phyloP scores from a whole-genome alignment of 1,284 basidiomycete genomes.

The Hypsizygus ulmarius region DNA sequence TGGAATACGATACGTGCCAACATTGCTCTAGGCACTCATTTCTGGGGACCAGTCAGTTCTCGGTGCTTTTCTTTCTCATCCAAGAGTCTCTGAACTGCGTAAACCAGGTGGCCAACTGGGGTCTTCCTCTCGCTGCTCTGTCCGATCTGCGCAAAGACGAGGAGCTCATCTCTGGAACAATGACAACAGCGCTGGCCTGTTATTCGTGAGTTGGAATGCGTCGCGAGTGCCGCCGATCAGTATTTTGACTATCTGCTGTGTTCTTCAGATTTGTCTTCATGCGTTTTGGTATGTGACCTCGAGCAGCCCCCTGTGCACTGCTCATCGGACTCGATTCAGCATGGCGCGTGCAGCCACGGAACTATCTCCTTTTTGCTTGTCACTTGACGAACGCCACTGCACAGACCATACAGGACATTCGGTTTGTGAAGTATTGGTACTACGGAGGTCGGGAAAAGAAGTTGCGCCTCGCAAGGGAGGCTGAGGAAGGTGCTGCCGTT shows the following conservation, averaged over 20 bases:
- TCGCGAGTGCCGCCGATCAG: conserved; percentile 9
- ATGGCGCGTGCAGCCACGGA: conserved; percentile 93
- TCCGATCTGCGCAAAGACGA: conserved; percentile 90
- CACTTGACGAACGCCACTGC: conserved; percentile 89
- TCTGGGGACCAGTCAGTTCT: conserved; percentile 87
- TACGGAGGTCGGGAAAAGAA: conserved; percentile 73
- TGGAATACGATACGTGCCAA: conserved; percentile 13
- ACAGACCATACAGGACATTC: conserved; percentile 77
- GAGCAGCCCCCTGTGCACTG: background rate
- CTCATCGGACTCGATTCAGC: conserved; percentile 43
- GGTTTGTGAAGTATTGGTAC: conserved; percentile 90
- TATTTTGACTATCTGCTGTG: conserved; percentile 9
- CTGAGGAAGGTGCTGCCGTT: conserved; percentile 27
- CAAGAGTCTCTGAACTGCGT: conserved; percentile 20
- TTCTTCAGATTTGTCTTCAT: conserved; percentile 82
- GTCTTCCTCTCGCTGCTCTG: conserved; percentile 88
- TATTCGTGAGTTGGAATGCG: conserved; percentile 79
- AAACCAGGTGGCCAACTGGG: conserved; percentile 91
- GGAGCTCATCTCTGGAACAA: conserved; percentile 91
- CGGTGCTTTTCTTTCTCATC: conserved; percentile 13
- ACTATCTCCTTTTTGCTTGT: conserved; percentile 92
- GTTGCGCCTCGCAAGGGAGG: conserved; percentile 35
- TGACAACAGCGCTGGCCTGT: conserved; percentile 85
- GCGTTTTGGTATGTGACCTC: conserved; percentile 71
- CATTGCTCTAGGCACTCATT: conserved; percentile 75